These are phyloP conservation scores for Cystoisospora suis DNA, from an alignment of 169 alveolate species.

Conservation along the genomic window DNA sequence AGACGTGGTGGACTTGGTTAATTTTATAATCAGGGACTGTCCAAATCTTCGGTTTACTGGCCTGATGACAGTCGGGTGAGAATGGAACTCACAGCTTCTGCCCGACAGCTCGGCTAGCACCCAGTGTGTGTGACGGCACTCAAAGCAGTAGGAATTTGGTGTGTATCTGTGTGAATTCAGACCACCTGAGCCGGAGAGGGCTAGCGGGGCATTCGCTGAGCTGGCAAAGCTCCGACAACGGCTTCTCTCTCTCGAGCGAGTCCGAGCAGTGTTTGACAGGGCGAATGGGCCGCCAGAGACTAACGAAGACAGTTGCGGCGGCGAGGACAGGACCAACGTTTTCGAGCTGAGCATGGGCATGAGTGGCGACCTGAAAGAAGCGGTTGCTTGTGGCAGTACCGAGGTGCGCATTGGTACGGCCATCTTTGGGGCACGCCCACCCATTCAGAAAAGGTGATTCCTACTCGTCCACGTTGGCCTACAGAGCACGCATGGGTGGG, in stretches of 20 bases:
- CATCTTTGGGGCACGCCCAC: slow-evolving; percentile 56
- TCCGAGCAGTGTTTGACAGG: not conserved
- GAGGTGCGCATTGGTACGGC: slow-evolving; percentile 62
- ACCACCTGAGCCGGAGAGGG: not conserved
- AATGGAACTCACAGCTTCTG: not conserved
- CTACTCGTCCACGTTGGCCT: too few species aligned
- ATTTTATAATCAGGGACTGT: slow-evolving; percentile 67
- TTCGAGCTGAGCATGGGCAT: slow-evolving; percentile 73
- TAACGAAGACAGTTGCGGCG: not conserved
- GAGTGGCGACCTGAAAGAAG: slow-evolving; percentile 85
- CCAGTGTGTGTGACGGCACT: not conserved
- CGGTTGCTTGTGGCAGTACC: slow-evolving; percentile 72
- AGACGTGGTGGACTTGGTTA: not conserved
- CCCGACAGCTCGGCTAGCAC: not conserved
- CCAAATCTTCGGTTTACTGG: slow-evolving; percentile 84
- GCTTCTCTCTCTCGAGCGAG: not conserved
- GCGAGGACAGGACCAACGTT: not conserved
- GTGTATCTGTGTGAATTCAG: not conserved
- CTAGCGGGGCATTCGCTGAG: not conserved
- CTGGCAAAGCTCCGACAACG: not conserved
- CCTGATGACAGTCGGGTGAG: slow-evolving; percentile 85
- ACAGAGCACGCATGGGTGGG: too few species aligned
- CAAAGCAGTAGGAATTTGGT: not conserved
- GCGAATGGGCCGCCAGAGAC: not conserved
- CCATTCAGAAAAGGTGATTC: too few species aligned